A percentile compares a stretch with the other conserved stretches of the same genome.
phyloP scores from a whole-genome alignment of 2,329 filamentous ascomycete species.

The Colletotrichum sp. region DNA sequence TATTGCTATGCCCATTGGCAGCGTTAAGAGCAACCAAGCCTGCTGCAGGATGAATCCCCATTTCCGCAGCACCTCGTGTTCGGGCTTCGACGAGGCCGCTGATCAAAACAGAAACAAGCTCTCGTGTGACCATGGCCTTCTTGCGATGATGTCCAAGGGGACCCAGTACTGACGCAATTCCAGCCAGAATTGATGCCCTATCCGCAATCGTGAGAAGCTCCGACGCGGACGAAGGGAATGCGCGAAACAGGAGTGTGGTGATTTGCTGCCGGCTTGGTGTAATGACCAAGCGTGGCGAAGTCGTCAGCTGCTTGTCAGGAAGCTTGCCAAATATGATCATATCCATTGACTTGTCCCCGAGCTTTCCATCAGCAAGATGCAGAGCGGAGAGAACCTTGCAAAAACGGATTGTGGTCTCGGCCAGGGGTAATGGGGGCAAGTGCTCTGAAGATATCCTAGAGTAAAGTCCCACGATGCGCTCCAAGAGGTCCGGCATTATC shows the following conservation, averaged over 20 bases:
- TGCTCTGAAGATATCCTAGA: conserved; percentile 73
- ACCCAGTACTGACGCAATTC: conserved; percentile 86
- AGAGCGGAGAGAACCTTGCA: conserved; percentile 72
- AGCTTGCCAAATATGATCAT: conserved; percentile 69
- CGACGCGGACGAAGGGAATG: conserved; percentile 70
- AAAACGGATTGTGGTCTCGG: conserved; percentile 76
- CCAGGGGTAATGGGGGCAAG: conserved; percentile 72
- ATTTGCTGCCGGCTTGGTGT: conserved; percentile 68
- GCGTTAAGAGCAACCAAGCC: conserved; percentile 77
- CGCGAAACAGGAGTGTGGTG: conserved; percentile 68
- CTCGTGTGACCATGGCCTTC: conserved; percentile 87
- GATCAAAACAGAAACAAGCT: conserved; percentile 83
- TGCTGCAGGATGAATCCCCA: conserved; percentile 92
- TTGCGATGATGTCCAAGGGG: conserved; percentile 83
- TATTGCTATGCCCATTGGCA: conserved; percentile 51
- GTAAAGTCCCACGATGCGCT: conserved; percentile 77
- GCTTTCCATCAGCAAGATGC: conserved; percentile 67
- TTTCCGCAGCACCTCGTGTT: conserved; percentile 92
- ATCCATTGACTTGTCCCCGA: conserved; percentile 65
- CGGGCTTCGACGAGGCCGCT: conserved; percentile 87
- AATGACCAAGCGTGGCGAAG: conserved; percentile 61
- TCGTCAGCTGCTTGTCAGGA: conserved; percentile 53
- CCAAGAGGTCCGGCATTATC: conserved; percentile 75
- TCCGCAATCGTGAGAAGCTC: conserved; percentile 77
- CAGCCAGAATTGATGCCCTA: conserved; percentile 79